Percentiles rank a stretch among this genome's conserved stretches.
These are phyloP conservation scores for Penicillium cinerascens DNA, from an alignment of 495 filamentous ascomycete species.

Conservation along the genomic window DNA sequence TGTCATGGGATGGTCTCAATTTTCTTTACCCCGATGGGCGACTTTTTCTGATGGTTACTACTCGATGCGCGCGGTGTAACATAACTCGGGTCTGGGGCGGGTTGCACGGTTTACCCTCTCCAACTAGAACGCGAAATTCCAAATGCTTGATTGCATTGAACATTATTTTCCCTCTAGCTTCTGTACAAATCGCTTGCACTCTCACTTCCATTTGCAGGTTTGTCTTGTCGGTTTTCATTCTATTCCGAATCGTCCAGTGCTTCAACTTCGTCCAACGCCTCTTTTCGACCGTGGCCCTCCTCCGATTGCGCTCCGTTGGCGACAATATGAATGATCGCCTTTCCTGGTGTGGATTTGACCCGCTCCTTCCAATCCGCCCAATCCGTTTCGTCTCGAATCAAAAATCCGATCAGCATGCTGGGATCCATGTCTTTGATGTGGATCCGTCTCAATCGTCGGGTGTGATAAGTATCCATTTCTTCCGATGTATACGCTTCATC, in stretches of 20 bases:
- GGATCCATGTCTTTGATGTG: constrained; percentile 94
- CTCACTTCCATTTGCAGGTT: not conserved
- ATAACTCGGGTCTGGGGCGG: constrained; percentile 58
- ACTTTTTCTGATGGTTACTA: constrained; percentile 63
- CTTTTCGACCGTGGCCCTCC: constrained; percentile 54
- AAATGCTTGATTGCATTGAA: constrained; percentile 53
- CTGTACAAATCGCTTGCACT: not conserved
- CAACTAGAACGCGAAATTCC: constrained; percentile 46
- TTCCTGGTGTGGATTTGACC: constrained; percentile 67
- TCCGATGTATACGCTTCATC: constrained; percentile 57
- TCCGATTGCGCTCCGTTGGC: constrained; percentile 59
- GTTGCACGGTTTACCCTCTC: constrained; percentile 34
- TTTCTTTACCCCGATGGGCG: constrained; percentile 57
- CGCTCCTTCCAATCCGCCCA: constrained; percentile 77
- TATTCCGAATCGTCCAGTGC: constrained; percentile 69
- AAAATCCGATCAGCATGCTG: constrained; percentile 96
- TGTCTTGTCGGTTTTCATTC: constrained; percentile 15
- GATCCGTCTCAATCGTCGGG: constrained; percentile 73
- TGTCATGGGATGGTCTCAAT: constrained; percentile 84
- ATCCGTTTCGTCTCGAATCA: constrained; percentile 77
- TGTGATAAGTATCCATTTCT: constrained; percentile 84
- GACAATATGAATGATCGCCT: constrained; percentile 75
- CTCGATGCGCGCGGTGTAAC: constrained; percentile 73
- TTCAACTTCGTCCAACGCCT: constrained; percentile 87
- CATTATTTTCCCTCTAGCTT: constrained; percentile 10